These are phyloP conservation scores for Ramicandelaber brevisporus DNA, from an alignment of 192 early-diverging fungal genomes.

Conservation along the genomic window DNA sequence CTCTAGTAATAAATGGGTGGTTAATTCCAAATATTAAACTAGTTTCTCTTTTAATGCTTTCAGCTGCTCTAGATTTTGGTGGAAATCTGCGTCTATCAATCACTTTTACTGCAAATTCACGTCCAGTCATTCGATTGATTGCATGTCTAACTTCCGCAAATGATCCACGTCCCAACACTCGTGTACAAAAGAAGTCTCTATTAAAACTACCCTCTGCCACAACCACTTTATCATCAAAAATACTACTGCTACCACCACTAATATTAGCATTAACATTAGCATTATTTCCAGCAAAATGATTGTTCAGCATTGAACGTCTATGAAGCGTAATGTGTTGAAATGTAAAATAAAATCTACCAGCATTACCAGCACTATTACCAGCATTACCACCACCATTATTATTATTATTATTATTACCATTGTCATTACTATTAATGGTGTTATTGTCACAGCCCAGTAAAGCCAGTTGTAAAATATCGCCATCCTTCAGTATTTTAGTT, in stretches of 20 bases:
- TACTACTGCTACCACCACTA: too few species aligned
- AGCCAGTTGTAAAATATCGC: slow-evolving; percentile 34
- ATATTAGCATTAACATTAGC: too few species aligned
- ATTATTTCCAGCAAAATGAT: too few species aligned
- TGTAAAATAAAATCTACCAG: slow-evolving; percentile 15
- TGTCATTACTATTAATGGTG: too few species aligned
- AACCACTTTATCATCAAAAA: too few species aligned
- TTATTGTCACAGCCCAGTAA: slow-evolving; percentile 14
- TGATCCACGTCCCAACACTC: slow-evolving; percentile 14
- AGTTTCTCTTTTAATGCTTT: slow-evolving; percentile 17
- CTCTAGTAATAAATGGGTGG: slow-evolving; percentile 15
- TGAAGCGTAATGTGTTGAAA: slow-evolving; percentile 15
- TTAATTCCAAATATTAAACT: slow-evolving; percentile 15
- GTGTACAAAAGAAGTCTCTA: slow-evolving; percentile 12
- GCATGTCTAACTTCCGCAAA: slow-evolving; percentile 46
- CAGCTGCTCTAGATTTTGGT: slow-evolving; percentile 9
- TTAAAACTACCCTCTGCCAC: slow-evolving; percentile 15
- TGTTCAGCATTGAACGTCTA: slow-evolving; percentile 10
- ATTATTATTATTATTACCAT: too few species aligned
- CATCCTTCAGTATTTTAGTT: slow-evolving; percentile 22
- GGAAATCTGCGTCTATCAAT: slow-evolving; percentile 27
- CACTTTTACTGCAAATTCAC: slow-evolving; percentile 47
- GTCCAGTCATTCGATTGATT: slow-evolving; percentile 30
- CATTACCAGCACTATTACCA: not conserved
- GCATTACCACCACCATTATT: too few species aligned